phyloP scores from a whole-genome alignment of 2,329 filamentous ascomycete species.

The Phoma sp. region DNA sequence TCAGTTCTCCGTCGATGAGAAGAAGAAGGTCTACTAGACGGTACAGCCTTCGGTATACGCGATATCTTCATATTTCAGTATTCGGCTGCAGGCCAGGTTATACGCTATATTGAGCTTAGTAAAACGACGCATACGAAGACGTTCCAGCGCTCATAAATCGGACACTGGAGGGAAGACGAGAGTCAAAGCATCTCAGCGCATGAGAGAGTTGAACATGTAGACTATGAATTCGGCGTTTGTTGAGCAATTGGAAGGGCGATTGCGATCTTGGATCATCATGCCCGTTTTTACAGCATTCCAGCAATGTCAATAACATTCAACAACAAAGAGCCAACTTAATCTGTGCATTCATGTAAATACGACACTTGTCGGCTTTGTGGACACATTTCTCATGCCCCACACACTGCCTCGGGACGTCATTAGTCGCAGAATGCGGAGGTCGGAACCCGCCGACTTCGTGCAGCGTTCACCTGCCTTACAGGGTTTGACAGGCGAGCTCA shows the following conservation, averaged over 20 bases:
- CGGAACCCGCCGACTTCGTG: conserved; percentile 23
- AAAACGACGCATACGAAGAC: conserved; percentile 17
- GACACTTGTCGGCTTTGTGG: conserved; percentile 2
- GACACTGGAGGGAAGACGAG: conserved; percentile 1
- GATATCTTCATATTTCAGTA: conserved; percentile 16
- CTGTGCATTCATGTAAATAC: not conserved
- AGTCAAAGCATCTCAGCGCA: conserved; percentile 22
- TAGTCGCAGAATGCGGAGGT: conserved; percentile 22
- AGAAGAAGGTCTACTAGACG: conserved; percentile 98
- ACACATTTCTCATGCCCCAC: conserved; percentile 6
- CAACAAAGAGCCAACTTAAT: not conserved
- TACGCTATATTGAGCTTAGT: conserved; percentile 18
- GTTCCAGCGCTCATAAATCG: conserved; percentile 7
- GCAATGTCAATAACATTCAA: not conserved
- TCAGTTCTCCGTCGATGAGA: conserved; percentile 98
- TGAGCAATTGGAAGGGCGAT: conserved; percentile 29
- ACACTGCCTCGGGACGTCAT: conserved; percentile 11
- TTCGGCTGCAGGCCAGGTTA: conserved; percentile 14
- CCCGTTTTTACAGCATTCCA: conserved; percentile 2
- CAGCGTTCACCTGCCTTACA: conserved; percentile 24
- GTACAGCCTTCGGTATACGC: not conserved
- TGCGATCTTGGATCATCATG: conserved; percentile 19
- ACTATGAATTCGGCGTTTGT: conserved; percentile 37
- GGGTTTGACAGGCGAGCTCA: conserved; percentile 20
- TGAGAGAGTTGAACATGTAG: conserved; percentile 36